Evolutionary conservation across 208 protist species (phyloP).

Genomic region (Leishmania turanica): DNA sequence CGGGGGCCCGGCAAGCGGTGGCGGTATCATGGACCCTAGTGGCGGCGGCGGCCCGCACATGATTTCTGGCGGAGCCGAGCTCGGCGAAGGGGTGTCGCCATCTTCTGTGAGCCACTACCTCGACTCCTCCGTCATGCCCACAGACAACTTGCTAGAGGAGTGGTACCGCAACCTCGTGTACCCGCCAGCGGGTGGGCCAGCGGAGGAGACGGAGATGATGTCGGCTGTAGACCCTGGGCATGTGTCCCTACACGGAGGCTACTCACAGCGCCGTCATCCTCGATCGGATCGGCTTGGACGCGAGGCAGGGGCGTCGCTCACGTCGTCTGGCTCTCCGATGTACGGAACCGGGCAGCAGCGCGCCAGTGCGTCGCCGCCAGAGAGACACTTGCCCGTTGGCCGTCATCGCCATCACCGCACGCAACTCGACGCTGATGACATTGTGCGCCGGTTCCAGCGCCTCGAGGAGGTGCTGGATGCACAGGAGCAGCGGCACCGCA

Average conservation of each 20-base stretch:
- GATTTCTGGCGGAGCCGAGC: background rate
- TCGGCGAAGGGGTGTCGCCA: constrained; percentile 8
- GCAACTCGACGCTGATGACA: constrained; percentile 31
- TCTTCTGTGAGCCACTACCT: constrained; percentile 36
- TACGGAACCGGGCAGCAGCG: background rate
- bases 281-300: background rate
- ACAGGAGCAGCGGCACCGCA: constrained; percentile 19
- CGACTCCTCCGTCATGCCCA: constrained; percentile 37
- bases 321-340: constrained; percentile 9
- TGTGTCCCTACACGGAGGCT: constrained; percentile 7
- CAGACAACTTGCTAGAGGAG: constrained; percentile 38
- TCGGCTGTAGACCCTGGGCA: constrained; percentile 17
- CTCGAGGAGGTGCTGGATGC: constrained; percentile 35
- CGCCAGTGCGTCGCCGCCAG: background rate
- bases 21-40: background rate
- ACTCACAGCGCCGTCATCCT: background rate
- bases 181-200: constrained; percentile 18
- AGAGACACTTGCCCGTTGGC: background rate
- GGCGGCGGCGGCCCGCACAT: constrained; percentile 17
- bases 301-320: constrained; percentile 7
- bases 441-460: constrained; percentile 34
- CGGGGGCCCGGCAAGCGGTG: constrained; percentile 2
- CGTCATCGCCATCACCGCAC: background rate
- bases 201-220: constrained; percentile 14
- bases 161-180: constrained; percentile 49